Evolutionary conservation across 495 filamentous ascomycete species (phyloP).

Genomic region (Penicillium simplicissimum): DNA sequence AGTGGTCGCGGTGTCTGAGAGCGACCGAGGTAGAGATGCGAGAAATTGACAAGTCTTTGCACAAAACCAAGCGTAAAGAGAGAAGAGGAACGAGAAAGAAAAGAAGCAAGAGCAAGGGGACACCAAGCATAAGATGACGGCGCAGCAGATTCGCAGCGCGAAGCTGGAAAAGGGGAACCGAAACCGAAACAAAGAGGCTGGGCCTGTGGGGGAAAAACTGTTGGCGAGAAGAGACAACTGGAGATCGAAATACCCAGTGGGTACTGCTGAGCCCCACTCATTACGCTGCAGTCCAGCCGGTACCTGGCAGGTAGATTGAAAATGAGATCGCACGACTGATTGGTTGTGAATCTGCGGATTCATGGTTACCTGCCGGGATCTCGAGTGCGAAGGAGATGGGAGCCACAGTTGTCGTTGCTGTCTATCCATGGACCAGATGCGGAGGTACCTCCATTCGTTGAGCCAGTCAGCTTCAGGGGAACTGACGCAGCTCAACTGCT

Average conservation of each 20-base stretch:
- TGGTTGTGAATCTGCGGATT: background rate
- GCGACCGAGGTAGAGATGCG: constrained; percentile 2
- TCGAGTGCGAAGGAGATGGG: background rate
- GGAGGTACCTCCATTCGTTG: background rate
- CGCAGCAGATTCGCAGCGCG: background rate
- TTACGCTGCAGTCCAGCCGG: constrained; percentile 10
- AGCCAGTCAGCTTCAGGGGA: background rate
- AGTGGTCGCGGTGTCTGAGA: background rate
- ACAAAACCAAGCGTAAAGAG: background rate
- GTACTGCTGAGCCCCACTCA: background rate
- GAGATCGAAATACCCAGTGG: background rate
- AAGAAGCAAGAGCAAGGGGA: background rate
- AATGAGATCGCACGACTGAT: background rate
- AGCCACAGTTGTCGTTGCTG: background rate
- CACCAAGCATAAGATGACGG: background rate
- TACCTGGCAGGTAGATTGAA: constrained; percentile 3
- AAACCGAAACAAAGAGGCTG: constrained; percentile 29
- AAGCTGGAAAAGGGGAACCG: constrained; percentile 14
- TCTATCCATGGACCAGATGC: background rate
- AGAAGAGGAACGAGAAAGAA: background rate
- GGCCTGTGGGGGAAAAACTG: constrained; percentile 22
- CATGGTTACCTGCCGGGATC: background rate
- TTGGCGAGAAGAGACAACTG: background rate
- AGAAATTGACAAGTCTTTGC: background rate
- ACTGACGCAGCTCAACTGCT: background rate